phyloP scores from a whole-genome alignment of 306 rosid genomes.

The Pyrus communis region DNA sequence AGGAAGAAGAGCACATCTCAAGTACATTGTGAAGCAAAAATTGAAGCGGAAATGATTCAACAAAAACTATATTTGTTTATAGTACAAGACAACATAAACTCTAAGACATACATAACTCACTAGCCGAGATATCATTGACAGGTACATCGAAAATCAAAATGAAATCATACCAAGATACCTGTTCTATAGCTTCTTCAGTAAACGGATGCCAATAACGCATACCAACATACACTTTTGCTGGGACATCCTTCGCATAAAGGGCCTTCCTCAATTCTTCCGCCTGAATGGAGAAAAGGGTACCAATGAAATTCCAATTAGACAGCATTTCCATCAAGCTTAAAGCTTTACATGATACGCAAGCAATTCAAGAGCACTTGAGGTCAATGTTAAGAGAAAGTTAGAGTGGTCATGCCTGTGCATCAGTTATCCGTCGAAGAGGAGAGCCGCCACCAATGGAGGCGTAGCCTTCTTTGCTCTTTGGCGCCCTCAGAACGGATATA shows the following conservation, averaged over 20 bases:
- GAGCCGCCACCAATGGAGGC: conserved; percentile 98
- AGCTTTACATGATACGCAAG: background rate
- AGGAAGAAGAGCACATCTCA: background rate
- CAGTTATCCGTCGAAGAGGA: conserved; percentile 84
- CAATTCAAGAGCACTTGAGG: background rate
- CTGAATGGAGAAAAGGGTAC: conserved; percentile 26
- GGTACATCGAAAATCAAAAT: background rate
- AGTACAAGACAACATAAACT: background rate
- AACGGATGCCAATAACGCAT: conserved; percentile 99
- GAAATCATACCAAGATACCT: conserved; percentile 33
- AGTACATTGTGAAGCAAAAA: background rate
- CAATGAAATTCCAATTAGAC: background rate
- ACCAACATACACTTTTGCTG: conserved; percentile 77
- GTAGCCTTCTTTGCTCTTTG: conserved; percentile 96
- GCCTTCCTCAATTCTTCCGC: conserved; percentile 66
- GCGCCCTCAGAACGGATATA: conserved; percentile 73
- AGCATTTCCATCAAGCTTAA: conserved; percentile 11
- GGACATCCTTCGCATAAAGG: conserved; percentile 64
- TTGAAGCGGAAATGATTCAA: background rate
- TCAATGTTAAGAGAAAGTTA: background rate
- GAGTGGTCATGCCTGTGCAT: conserved; percentile 63
- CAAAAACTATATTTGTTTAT: background rate
- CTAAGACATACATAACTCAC: background rate
- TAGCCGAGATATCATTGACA: background rate
- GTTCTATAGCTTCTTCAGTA: conserved; percentile 85